phyloP scores from a whole-genome alignment of 169 alveolate genomes.

The Plasmodium sp. region DNA sequence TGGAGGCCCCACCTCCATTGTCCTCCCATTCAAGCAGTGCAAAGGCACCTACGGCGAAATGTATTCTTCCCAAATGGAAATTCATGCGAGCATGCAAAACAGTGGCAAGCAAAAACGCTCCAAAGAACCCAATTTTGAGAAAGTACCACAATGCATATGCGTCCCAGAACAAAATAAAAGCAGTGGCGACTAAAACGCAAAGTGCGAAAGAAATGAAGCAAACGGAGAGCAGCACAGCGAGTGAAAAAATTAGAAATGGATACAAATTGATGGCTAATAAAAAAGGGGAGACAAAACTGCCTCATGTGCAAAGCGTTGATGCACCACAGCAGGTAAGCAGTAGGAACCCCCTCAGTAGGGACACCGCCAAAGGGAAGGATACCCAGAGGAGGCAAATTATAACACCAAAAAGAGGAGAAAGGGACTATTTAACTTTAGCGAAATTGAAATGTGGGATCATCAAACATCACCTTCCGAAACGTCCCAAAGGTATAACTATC shows the following conservation, averaged over 20 bases:
- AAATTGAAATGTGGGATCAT: neutral
- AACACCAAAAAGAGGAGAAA: neutral
- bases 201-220: neutral
- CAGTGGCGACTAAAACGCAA: neutral
- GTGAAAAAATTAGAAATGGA: neutral
- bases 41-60: neutral
- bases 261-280: neutral
- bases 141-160: neutral
- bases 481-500: neutral
- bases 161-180: neutral
- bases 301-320: neutral
- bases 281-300: neutral
- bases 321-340: neutral
- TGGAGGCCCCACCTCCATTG: neutral
- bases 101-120: neutral
- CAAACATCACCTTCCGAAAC: neutral
- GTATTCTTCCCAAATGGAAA: neutral
- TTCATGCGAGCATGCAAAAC: neutral
- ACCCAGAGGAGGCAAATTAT: neutral
- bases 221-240: neutral
- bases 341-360: neutral
- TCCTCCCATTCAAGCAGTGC: neutral
- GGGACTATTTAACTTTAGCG: neutral
- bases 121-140: neutral
- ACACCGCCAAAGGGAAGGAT: neutral